Evolutionary conservation across 306 rosid species (phyloP).

Genomic region (Quercus rubra): DNA sequence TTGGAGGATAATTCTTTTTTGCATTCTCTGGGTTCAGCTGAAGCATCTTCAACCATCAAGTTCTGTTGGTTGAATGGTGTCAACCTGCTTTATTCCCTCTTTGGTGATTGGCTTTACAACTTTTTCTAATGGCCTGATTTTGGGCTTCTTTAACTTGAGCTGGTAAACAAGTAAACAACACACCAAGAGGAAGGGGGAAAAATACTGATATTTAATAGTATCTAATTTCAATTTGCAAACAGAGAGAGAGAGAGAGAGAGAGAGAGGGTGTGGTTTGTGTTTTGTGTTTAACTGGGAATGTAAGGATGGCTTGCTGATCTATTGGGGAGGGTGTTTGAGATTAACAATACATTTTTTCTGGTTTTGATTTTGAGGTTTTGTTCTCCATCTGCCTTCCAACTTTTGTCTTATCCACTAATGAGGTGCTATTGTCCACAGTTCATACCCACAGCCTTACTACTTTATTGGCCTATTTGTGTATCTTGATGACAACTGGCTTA

Average conservation of each 20-base stretch:
- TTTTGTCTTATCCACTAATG: background rate
- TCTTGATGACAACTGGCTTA: too few relatives aligned
- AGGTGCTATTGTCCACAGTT: background rate
- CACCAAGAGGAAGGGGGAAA: background rate
- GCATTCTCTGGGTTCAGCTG: too few relatives aligned
- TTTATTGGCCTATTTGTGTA: too few relatives aligned
- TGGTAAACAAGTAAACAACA: background rate
- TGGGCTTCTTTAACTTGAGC: conserved; percentile 19
- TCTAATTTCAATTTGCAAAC: background rate
- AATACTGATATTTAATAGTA: background rate
- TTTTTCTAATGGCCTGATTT: conserved; percentile 2
- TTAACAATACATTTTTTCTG: background rate
- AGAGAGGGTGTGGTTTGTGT: background rate
- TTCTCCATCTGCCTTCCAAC: conserved; percentile 4
- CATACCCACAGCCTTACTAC: background rate
- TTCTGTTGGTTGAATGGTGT: background rate
- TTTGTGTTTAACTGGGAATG: conserved; percentile 21
- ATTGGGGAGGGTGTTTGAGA: conserved; percentile 36
- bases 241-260: background rate
- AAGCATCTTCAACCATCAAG: too few relatives aligned
- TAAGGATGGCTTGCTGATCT: conserved; percentile 14
- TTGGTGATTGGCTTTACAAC: conserved; percentile 14
- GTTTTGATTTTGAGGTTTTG: background rate
- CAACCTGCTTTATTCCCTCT: background rate
- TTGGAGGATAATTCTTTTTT: background rate